Evolutionary conservation across 2,329 filamentous ascomycete species (phyloP).

Genomic region (Penicillium sumatraense): DNA sequence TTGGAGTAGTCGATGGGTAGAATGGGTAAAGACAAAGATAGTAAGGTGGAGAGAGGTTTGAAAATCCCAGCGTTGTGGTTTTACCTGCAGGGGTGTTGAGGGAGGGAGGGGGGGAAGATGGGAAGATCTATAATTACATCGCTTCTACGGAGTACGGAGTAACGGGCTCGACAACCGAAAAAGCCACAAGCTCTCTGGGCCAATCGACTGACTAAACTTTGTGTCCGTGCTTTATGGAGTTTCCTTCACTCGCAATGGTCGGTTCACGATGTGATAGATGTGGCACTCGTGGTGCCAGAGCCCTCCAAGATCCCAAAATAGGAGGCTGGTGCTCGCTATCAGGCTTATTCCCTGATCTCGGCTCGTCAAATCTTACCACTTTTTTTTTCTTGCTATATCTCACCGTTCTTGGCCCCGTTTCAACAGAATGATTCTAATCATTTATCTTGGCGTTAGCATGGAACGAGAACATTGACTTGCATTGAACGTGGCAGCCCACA

Average conservation of each 20-base stretch:
- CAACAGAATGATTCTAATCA: background rate
- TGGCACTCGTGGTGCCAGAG: background rate
- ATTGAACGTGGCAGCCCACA: constrained; percentile 4
- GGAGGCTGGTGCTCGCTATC: constrained; percentile 2
- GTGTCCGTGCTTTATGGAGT: constrained; percentile 14
- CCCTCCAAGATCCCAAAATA: background rate
- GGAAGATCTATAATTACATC: constrained; percentile 37
- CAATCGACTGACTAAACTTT: constrained; percentile 11
- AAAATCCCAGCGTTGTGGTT: constrained; percentile 36
- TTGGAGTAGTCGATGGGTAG: background rate
- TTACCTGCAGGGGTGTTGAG: constrained; percentile 38
- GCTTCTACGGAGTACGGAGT: constrained; percentile 4
- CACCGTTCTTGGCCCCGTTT: background rate
- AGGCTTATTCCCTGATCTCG: background rate
- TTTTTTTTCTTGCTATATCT: background rate
- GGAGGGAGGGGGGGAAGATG: too few relatives aligned
- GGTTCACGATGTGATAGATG: constrained; percentile 12
- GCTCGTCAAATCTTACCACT: constrained; percentile 9
- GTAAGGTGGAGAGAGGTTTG: constrained; percentile 21
- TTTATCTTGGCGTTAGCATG: background rate
- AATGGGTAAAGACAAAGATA: constrained; percentile 11
- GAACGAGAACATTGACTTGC: background rate
- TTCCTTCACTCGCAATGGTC: constrained; percentile 1
- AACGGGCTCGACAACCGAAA: constrained; percentile 11
- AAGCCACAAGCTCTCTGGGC: constrained; percentile 10